Base-by-base conservation (phyloP, 2,329 filamentous ascomycete genomes). In the Bipolaris gigantea region DNA sequence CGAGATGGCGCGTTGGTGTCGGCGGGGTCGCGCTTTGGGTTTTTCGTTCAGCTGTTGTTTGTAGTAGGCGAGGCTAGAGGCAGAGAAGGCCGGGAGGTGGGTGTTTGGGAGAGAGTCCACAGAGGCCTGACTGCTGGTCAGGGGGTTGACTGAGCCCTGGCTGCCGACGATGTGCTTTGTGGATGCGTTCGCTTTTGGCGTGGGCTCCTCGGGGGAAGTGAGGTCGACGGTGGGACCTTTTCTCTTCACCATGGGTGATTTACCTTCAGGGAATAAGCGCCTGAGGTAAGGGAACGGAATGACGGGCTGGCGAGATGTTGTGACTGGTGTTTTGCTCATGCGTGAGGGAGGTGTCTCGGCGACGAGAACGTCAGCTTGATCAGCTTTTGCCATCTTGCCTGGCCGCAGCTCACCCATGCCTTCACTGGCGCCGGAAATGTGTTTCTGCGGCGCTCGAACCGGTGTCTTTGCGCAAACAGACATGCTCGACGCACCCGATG, bases 61-160 rank as follows among this genome's bases (percentile, higher is more conserved):
- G 44, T 63, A 64, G 23, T 46, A 52, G 19, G 51, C 41, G 13
- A 67, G 53, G 35, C 65, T 68, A 0, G 60, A 62, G 1, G 50
- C 36, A 0, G 61, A 62, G 30, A 63, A 53, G n/a, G n/a, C 13
- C 10, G 50, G 52, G 3, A 38, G 43, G 19, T 54, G 49, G 18
- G 39, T 54, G 18, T 39, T 52, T 27, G 25, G 43, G 4, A 41
- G 38, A 5, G 48, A 23, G 27, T 34, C 27, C 27, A 18, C 11
- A 15, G 50, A 52, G 4, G 40, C 48, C 23, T 54, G 49, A 18
- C 42, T 54, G 18, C 42, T 52, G 32, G 21, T 47, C 3, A 41
- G 45, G 3, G 49, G 30, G 30, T 34, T 45, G 23, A 55, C 36
- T 15, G 52, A 55, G 32, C 52, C 48, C 11, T 40, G 56, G 34